Evolutionary conservation across 768 basidiomycete genomes (phyloP), one percentile per base, ranked within the genome.

Genomic region (Kwoniella mangroviensis): DNA sequence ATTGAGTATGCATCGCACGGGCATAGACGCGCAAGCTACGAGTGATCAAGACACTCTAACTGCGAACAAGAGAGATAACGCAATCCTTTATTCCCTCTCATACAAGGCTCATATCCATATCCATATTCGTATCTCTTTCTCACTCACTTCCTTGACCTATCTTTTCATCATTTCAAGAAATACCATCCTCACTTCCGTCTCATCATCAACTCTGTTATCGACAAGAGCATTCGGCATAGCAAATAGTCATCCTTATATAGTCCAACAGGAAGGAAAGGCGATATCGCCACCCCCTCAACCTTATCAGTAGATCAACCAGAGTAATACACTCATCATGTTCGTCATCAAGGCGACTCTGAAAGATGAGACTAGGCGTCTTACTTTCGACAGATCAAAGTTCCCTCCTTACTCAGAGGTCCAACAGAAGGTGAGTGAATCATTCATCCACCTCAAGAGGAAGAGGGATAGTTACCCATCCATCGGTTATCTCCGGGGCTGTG

Each of bases 311-410:
- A 34, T n/a, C 10, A 45, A 12, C 21, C 17, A 56, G 17, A 0
- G 41, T 42, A 1, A 4, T 19, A 19, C 54, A 45, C 4, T 15
- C 55, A 64, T 42, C 62, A 69, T 69, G 68, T 81, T 83, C 69
- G 74, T 79, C 52, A 76, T 81, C 73, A 80, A 79, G 68, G 82
- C 82, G 12, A 80, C 82, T 12, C 73, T 79, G 67, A 75, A 75
- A 64, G 80, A 81, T 59, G 78, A 79, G 69, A 83, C 81, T 26
- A 53, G 80, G 28, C 77, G 75, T 59, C 70, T 83, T 53, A 61
- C 73, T 26, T 79, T 81, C 55, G 73, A 78, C 10, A 65, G 69
- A 21, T 45, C 51, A 5, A 71, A 63, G 41, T 80, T 83, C 68
- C 82, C 82, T 9, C 67, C 71, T 2, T 80, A 79, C 55, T 60